Base-by-base conservation (phyloP, 345 rosid species). In the Capsella bursapastoris region DNA sequence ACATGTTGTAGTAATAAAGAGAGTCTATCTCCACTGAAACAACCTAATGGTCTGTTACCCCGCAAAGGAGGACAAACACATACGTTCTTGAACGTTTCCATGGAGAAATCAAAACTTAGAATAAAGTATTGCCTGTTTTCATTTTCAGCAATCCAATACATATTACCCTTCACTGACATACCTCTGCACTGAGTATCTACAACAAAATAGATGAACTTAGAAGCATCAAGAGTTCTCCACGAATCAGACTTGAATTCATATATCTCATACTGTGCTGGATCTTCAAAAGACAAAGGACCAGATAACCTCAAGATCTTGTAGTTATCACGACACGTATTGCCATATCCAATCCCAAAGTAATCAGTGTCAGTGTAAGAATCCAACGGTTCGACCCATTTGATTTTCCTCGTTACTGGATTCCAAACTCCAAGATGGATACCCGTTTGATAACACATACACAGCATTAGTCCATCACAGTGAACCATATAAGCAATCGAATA, bases 251-350 rank as follows among this genome's bases (percentile, higher is more conserved):
- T 56, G 40, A 56, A 14, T 4, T 56, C 61, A 32, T 32, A 56
- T 11, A 56, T 56, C 40, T 56, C 60, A 56, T 5, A 7, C 12
- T 14, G 1, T 32, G 5, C 3, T 56, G 12, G 60, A 31, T 13
- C 53, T 2, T 16, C 53, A 48, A 1, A 8, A 18, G 2, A 3
- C 9, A 7, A 0, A 7, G 27, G 55, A 49, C 13, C 37, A 12
- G 3, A 1, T 7, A 29, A 14, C 60, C 38, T 56, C 61, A 56
- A 56, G 38, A 57, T 57, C 32, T 57, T 14, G 61, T 57, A 57
- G 61, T 32, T 57, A 7, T 57, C 25, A n/a, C 41, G 61, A 57
- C 22, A n/a, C 32, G 40, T 32, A 8, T 2, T 8, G 3, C n/a
- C 18, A 22, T 57, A 57, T 57, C 61, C 41, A n/a, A 32, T 1